Conservation (phyloP, 2,329 filamentous ascomycete species). For the Ceratocystis alfenasii region DNA sequence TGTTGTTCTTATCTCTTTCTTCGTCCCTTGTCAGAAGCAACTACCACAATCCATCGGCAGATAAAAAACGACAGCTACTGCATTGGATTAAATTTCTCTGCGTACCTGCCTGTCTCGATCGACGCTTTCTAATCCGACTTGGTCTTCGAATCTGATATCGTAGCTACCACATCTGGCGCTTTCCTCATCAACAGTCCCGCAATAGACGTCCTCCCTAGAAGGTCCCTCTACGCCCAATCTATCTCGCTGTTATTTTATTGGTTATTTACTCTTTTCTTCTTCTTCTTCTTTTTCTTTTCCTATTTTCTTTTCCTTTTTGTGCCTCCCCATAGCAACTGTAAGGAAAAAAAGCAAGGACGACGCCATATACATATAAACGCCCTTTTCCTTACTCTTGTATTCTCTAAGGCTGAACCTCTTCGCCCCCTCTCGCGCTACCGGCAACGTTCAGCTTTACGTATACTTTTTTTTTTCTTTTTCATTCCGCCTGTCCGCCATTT, state of each 20-base stretch:
- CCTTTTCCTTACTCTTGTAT: neutral
- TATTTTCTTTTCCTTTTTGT: neutral
- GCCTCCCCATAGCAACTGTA: conserved; percentile 1
- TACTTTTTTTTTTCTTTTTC: neutral
- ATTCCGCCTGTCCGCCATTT: too few species aligned
- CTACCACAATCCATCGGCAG: neutral
- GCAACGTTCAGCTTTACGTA: neutral
- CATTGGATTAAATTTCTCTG: neutral
- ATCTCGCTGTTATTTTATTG: neutral
- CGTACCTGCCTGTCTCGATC: conserved; percentile 6
- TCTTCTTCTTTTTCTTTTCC: neutral
- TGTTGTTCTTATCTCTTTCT: neutral
- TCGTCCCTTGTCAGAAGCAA: conserved; percentile 4
- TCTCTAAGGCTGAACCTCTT: neutral
- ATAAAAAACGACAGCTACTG: conserved; percentile 7
- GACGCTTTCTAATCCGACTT: conserved; percentile 1
- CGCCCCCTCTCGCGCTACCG: neutral
- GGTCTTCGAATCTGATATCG: conserved; percentile 7
- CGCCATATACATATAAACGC: neutral
- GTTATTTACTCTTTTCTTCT: neutral
- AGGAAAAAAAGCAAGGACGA: neutral
- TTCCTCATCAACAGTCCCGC: neutral
- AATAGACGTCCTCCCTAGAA: neutral
- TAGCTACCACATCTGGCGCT: neutral
- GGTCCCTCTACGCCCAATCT: neutral